Conservation (phyloP, 805 yeast species). For the Candida silvatica region DNA sequence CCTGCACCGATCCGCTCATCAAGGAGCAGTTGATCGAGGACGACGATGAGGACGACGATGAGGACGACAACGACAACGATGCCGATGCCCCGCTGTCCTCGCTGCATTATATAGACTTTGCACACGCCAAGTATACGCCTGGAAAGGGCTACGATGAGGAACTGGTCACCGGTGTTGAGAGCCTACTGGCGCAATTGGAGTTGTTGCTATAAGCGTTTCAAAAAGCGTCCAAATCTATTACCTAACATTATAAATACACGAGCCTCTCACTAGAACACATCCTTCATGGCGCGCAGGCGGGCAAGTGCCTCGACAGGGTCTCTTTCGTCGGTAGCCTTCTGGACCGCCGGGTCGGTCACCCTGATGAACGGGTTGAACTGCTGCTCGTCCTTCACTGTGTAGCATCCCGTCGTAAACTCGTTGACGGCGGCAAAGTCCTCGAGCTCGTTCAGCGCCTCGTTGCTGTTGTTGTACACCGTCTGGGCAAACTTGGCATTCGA, state of each 20-base stretch:
- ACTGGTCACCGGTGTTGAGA: constrained; percentile 60
- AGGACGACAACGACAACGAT: constrained; percentile 14
- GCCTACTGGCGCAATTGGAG: constrained; percentile 30
- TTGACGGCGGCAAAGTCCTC: constrained; percentile 40
- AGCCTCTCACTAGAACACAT: constrained; percentile 30
- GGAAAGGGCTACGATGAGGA: constrained; percentile 69
- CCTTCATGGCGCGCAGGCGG: constrained; percentile 68
- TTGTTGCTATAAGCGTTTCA: neutral
- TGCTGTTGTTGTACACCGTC: constrained; percentile 42
- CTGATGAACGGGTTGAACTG: constrained; percentile 87
- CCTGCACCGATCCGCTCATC: constrained; percentile 30
- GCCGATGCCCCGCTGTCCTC: constrained; percentile 39
- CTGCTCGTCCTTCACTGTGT: constrained; percentile 79
- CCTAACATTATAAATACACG: neutral
- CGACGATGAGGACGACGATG: constrained; percentile 21
- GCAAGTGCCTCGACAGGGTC: constrained; percentile 57
- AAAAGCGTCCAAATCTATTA: neutral
- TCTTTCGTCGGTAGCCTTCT: constrained; percentile 44
- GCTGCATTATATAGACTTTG: constrained; percentile 77
- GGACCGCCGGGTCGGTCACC: constrained; percentile 53
- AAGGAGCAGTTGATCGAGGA: constrained; percentile 17
- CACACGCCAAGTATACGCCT: constrained; percentile 63
- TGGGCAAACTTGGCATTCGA: constrained; percentile 74
- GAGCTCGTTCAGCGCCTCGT: constrained; percentile 43
- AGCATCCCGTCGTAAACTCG: constrained; percentile 77